Conservation (phyloP, 192 early-diverging fungal genomes). For the Coemansia sp. region DNA sequence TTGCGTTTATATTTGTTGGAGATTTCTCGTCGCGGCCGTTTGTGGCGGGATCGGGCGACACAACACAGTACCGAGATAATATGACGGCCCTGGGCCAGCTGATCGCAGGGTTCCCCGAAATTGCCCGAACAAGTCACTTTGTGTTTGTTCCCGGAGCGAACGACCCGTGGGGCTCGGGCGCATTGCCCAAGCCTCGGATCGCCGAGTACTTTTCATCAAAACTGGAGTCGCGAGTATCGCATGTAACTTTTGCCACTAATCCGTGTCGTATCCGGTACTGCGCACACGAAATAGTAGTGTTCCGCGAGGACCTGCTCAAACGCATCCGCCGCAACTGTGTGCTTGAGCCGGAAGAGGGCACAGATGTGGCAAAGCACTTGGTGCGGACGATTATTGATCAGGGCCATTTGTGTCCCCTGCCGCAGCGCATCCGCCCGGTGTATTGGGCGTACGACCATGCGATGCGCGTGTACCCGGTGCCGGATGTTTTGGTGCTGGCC, state of each 20-base stretch:
- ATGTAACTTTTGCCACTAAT: slow-evolving; percentile 73
- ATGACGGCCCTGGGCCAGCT: slow-evolving; percentile 46
- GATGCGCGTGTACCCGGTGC: slow-evolving; percentile 82
- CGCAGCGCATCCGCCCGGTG: slow-evolving; percentile 71
- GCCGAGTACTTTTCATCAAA: slow-evolving; percentile 69
- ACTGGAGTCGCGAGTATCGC: slow-evolving; percentile 59
- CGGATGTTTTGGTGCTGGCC: slow-evolving; percentile 81
- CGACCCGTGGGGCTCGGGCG: slow-evolving; percentile 76
- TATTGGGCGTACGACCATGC: slow-evolving; percentile 84
- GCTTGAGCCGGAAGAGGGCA: slow-evolving; percentile 58
- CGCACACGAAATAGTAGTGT: slow-evolving; percentile 88
- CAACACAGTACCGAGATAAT: slow-evolving; percentile 60
- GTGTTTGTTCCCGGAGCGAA: slow-evolving; percentile 87
- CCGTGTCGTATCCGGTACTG: slow-evolving; percentile 90
- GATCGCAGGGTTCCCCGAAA: slow-evolving; percentile 34
- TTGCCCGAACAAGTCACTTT: slow-evolving; percentile 61
- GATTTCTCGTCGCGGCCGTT: slow-evolving; percentile 81
- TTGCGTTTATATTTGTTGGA: slow-evolving; percentile 85
- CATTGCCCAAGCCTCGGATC: slow-evolving; percentile 73
- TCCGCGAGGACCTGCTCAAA: slow-evolving; percentile 81
- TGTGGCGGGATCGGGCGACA: slow-evolving; percentile 62
- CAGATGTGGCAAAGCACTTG: slow-evolving; percentile 55
- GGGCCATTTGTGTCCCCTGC: slow-evolving; percentile 80
- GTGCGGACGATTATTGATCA: slow-evolving; percentile 82
- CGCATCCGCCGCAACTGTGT: slow-evolving; percentile 75